A percentile compares a stretch with the other conserved stretches of the same genome.
Conservation (phyloP, 257 asterid species). For the Capsicum rhomboideum region DNA sequence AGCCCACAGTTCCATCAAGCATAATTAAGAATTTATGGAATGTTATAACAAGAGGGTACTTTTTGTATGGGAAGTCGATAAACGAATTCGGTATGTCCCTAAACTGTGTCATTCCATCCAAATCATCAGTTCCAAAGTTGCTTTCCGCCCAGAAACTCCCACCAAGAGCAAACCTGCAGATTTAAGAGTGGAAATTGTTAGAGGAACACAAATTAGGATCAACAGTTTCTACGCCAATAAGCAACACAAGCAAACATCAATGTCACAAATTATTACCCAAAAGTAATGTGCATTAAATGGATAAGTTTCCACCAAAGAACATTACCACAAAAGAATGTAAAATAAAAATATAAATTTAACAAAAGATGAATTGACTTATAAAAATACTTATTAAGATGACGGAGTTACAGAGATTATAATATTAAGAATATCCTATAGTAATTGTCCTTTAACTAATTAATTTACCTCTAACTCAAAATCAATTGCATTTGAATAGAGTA, state of each 20-base stretch:
- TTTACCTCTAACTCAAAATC: not conserved
- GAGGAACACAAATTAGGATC: not conserved
- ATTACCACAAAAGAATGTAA: no score
- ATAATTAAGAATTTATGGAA: conserved; percentile 61
- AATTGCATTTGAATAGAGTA: no score
- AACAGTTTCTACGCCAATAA: not conserved
- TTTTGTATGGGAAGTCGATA: conserved; percentile 22
- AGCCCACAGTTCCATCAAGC: conserved; percentile 55
- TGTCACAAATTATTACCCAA: not conserved
- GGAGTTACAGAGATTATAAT: no score
- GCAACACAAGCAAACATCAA: not conserved
- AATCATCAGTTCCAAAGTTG: conserved; percentile 29
- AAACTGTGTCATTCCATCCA: conserved; percentile 36
- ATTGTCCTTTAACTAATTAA: not conserved
- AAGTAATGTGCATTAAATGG: not conserved
- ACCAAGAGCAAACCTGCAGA: conserved; percentile 30
- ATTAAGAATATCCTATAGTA: no score
- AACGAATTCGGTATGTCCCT: conserved; percentile 51
- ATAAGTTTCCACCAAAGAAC: not conserved
- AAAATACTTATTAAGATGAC: no score
- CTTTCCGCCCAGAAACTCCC: conserved; percentile 7
- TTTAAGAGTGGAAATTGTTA: not conserved
- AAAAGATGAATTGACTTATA: no score
- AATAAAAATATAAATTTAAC: no score
- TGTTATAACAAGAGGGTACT: conserved; percentile 55